Evolutionary conservation across 805 yeast species (phyloP).

Genomic region (Yarrowia sp.): DNA sequence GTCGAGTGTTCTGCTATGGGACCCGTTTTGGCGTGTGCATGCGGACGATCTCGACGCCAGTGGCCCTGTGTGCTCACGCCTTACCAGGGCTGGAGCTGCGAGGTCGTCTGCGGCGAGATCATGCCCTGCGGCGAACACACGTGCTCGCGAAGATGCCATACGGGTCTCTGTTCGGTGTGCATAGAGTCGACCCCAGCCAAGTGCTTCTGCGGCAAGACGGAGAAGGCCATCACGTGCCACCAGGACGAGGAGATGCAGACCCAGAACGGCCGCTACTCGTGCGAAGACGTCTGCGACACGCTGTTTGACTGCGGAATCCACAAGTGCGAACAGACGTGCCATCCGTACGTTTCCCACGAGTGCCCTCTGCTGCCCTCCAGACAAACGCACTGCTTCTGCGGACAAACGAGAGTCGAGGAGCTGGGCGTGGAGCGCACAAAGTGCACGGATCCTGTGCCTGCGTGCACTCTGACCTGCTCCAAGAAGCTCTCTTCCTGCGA

Average conservation of each 20-base stretch:
- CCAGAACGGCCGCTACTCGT: conserved; percentile 37
- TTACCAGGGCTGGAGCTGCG: conserved; percentile 70
- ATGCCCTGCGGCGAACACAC: conserved; percentile 72
- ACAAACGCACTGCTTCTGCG: conserved; percentile 75
- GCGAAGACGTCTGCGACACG: conserved; percentile 47
- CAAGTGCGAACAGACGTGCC: conserved; percentile 52
- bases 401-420: conserved; percentile 50
- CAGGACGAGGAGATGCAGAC: conserved; percentile 13
- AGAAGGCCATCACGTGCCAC: conserved; percentile 33
- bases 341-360: conserved; percentile 45
- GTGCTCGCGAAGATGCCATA: conserved; percentile 66
- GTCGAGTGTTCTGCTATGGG: conserved; percentile 77
- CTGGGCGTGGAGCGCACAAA: conserved; percentile 45
- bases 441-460: conserved; percentile 79
- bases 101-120: conserved; percentile 54
- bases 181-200: conserved; percentile 45
- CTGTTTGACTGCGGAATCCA: conserved; percentile 65
- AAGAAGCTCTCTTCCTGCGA: conserved; percentile 64
- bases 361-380: conserved; percentile 66
- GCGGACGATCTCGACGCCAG: conserved; percentile 68
- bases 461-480: conserved; percentile 65
- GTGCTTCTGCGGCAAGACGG: conserved; percentile 74
- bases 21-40: conserved; percentile 64
- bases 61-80: conserved; percentile 73
- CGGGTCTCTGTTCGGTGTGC: conserved; percentile 82